Conservation (phyloP, 1,284 basidiomycete genomes). For the Gymnopus androsaceus region DNA sequence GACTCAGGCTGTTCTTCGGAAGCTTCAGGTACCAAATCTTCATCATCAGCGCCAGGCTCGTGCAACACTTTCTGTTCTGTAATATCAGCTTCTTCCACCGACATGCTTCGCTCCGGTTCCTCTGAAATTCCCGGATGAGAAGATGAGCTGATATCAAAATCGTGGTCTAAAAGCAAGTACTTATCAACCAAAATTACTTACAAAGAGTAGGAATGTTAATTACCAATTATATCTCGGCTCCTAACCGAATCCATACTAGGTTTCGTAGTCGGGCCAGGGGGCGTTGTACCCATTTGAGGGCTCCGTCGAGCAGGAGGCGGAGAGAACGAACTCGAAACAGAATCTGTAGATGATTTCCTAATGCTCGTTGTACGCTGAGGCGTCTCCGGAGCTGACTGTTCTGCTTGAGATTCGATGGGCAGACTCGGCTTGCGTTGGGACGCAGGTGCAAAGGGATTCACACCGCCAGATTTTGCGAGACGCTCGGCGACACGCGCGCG, state of each 20-base stretch:
- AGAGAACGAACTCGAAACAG: slow-evolving; percentile 4
- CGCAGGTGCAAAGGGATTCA: slow-evolving; percentile 58
- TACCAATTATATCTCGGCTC: slow-evolving; percentile 43
- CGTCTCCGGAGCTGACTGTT: background rate
- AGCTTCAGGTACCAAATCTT: background rate
- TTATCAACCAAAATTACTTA: slow-evolving; percentile 30
- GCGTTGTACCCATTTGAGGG: slow-evolving; percentile 8
- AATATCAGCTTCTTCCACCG: slow-evolving; percentile 8
- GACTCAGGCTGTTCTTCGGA: background rate
- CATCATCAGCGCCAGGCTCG: background rate
- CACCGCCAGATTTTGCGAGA: slow-evolving; percentile 64
- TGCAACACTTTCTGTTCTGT: background rate
- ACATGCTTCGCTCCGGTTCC: slow-evolving; percentile 17
- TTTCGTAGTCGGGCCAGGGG: slow-evolving; percentile 22
- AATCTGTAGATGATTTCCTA: slow-evolving; percentile 14
- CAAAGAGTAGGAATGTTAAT: slow-evolving; percentile 40
- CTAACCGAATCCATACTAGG: slow-evolving; percentile 25
- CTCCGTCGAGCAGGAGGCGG: slow-evolving; percentile 12
- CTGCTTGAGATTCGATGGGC: slow-evolving; percentile 22
- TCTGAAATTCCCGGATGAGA: slow-evolving; percentile 10
- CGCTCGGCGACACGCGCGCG: slow-evolving; percentile 62
- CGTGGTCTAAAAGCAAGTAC: slow-evolving; percentile 5
- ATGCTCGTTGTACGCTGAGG: slow-evolving; percentile 12
- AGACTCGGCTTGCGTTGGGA: slow-evolving; percentile 29
- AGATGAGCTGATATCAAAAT: background rate